Evolutionary conservation across 148 eudicot species (phyloP).

Genomic region (Limonium bicolor): DNA sequence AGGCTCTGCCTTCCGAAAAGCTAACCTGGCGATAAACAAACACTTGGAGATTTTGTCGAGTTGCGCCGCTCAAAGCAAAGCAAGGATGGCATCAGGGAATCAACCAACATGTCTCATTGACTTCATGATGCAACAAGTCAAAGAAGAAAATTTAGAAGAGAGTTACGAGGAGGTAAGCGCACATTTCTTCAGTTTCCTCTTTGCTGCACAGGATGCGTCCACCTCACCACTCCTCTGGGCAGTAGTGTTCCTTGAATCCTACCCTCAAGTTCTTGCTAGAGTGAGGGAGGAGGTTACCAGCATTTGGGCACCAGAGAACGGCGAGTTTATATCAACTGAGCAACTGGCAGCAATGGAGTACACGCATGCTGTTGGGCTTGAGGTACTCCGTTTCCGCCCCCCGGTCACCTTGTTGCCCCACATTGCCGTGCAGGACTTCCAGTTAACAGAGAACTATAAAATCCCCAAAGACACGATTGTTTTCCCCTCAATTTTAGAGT

Average conservation of each 20-base stretch:
- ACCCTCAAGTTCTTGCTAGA: constrained; percentile 32
- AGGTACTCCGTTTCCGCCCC: constrained; percentile 41
- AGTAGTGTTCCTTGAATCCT: constrained; percentile 37
- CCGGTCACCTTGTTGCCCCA: constrained; percentile 77
- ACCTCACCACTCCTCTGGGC: constrained; percentile 85
- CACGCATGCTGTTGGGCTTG: constrained; percentile 76
- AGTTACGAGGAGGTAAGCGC: constrained; percentile 29
- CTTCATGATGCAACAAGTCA: constrained; percentile 56
- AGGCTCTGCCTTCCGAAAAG: constrained; percentile 53
- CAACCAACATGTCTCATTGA: constrained; percentile 60
- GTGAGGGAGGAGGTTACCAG: constrained; percentile 33
- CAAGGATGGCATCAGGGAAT: constrained; percentile 14
- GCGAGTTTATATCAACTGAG: constrained; percentile 29
- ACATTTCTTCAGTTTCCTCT: no score
- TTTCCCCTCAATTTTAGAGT: constrained; percentile 69
- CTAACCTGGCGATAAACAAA: constrained; percentile 40
- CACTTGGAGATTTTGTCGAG: constrained; percentile 19
- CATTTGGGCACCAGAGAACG: constrained; percentile 30
- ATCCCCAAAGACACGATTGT: constrained; percentile 63
- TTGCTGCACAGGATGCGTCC: no score
- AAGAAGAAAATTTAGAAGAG: constrained; percentile 20
- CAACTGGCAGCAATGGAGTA: constrained; percentile 39
- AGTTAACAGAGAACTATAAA: constrained; percentile 23
- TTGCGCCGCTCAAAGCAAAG: constrained; percentile 41
- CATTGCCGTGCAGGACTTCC: constrained; percentile 47